phyloP scores from a whole-genome alignment of 305 asterid genomes.

The Lippia alba region DNA sequence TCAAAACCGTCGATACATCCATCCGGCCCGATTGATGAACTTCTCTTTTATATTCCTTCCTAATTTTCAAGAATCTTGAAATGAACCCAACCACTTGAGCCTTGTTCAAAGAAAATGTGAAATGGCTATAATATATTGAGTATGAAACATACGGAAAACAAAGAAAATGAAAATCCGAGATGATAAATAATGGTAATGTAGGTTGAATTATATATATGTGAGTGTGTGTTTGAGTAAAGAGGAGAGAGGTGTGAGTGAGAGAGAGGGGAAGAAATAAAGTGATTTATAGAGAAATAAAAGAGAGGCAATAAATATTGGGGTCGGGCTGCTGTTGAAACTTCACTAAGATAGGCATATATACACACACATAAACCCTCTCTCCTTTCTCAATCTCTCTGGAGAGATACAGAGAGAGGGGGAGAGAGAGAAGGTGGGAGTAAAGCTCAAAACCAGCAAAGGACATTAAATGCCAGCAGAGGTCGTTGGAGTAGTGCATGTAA shows the following conservation, averaged over 20 bases:
- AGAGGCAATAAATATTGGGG: conserved; percentile 68
- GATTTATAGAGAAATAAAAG: conserved; percentile 45
- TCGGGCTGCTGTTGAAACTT: conserved; percentile 39
- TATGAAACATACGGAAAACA: conserved; percentile 7
- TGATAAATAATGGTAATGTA: background rate
- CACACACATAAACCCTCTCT: background rate
- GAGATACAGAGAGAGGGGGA: conserved; percentile 24
- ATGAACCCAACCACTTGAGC: background rate
- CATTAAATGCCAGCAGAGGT: conserved; percentile 49
- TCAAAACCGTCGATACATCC: conserved; percentile 57
- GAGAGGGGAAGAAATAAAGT: conserved; percentile 46
- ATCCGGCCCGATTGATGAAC: conserved; percentile 35
- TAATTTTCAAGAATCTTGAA: background rate
- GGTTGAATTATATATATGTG: background rate
- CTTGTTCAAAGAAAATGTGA: conserved; percentile 11
- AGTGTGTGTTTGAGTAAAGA: background rate
- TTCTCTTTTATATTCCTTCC: background rate
- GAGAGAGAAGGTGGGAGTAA: conserved; percentile 14
- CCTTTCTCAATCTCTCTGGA: background rate
- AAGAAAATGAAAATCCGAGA: conserved; percentile 17
- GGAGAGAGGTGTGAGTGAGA: conserved; percentile 37
- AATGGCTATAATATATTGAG: background rate
- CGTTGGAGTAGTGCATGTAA: conserved; percentile 41
- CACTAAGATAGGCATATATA: background rate
- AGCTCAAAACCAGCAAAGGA: conserved; percentile 8